These are phyloP conservation scores for Saksenaea vasiformis DNA, from an alignment of 371 early-diverging fungal species.

Conservation along the genomic window DNA sequence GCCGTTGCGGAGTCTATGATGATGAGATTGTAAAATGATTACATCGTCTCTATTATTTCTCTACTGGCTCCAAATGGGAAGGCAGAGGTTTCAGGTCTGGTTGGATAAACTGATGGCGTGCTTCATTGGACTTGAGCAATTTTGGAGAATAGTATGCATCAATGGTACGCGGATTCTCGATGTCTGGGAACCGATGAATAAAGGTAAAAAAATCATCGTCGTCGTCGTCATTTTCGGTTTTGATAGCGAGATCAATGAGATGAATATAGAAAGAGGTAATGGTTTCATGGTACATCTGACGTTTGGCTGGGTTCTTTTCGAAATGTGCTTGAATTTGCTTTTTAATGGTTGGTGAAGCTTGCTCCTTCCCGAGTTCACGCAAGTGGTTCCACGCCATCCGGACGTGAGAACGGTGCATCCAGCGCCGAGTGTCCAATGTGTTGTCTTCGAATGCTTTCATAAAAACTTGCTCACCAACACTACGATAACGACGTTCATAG, in stretches of 20 bases:
- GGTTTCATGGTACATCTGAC: constrained; percentile 56
- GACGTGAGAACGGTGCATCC: constrained; percentile 66
- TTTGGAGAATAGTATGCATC: constrained; percentile 50
- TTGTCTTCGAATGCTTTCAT: constrained; percentile 55
- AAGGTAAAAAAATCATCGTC: constrained; percentile 66
- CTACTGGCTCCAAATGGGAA: neutral
- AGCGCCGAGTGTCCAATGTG: constrained; percentile 41
- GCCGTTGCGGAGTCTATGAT: too few species aligned
- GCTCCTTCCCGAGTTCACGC: constrained; percentile 40
- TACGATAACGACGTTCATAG: constrained; percentile 64
- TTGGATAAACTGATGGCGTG: constrained; percentile 34
- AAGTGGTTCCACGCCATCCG: constrained; percentile 69
- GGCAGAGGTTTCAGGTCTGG: constrained; percentile 54
- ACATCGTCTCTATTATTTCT: constrained; percentile 1
- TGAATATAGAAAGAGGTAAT: constrained; percentile 60
- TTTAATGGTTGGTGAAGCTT: constrained; percentile 48
- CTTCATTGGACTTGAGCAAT: constrained; percentile 40
- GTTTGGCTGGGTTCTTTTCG: constrained; percentile 34
- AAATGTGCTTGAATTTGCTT: constrained; percentile 47
- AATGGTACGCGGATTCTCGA: constrained; percentile 47
- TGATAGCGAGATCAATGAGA: constrained; percentile 45
- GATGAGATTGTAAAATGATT: neutral
- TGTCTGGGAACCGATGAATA: constrained; percentile 44
- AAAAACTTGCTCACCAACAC: constrained; percentile 61
- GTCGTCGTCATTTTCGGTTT: constrained; percentile 23